phyloP scores from a whole-genome alignment of 164 flowering plant genomes.

The Chloranthus sessilifolius region DNA sequence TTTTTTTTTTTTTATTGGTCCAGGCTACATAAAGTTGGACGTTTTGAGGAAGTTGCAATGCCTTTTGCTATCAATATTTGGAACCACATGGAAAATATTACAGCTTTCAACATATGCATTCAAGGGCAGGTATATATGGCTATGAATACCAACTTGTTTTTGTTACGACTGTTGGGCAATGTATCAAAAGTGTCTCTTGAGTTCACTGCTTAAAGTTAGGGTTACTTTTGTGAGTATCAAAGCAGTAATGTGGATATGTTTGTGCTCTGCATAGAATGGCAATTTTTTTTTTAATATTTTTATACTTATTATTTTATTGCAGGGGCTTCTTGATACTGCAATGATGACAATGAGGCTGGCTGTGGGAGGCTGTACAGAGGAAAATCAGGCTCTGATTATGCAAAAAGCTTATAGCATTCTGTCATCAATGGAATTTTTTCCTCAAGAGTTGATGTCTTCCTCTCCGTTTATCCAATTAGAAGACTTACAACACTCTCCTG shows the following conservation, averaged over 20 bases:
- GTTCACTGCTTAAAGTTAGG: no score
- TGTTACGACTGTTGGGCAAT: no score
- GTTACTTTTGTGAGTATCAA: no score
- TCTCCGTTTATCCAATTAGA: slow-evolving; percentile 19
- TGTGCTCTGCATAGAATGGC: no score
- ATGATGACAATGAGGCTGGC: slow-evolving; percentile 61
- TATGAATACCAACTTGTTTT: background rate
- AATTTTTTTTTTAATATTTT: background rate
- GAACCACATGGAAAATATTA: slow-evolving; percentile 40
- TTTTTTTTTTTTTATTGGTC: no score
- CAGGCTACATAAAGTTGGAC: slow-evolving; percentile 47
- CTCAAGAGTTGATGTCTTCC: slow-evolving; percentile 16
- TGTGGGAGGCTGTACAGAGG: slow-evolving; percentile 50
- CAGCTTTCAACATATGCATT: slow-evolving; percentile 13
- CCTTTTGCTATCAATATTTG: slow-evolving; percentile 50
- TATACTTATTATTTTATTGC: slow-evolving; percentile 1
- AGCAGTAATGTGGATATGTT: no score
- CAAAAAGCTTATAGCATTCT: slow-evolving; percentile 52
- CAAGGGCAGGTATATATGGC: slow-evolving; percentile 34
- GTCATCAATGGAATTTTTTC: slow-evolving; percentile 28
- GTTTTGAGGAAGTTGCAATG: slow-evolving; percentile 39
- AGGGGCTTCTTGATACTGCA: slow-evolving; percentile 67
- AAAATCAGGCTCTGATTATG: slow-evolving; percentile 49
- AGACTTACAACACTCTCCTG: slow-evolving; percentile 16
- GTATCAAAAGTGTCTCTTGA: no score